Evolutionary conservation across 495 filamentous ascomycete genomes (phyloP).

Genomic region (Podospora comata): DNA sequence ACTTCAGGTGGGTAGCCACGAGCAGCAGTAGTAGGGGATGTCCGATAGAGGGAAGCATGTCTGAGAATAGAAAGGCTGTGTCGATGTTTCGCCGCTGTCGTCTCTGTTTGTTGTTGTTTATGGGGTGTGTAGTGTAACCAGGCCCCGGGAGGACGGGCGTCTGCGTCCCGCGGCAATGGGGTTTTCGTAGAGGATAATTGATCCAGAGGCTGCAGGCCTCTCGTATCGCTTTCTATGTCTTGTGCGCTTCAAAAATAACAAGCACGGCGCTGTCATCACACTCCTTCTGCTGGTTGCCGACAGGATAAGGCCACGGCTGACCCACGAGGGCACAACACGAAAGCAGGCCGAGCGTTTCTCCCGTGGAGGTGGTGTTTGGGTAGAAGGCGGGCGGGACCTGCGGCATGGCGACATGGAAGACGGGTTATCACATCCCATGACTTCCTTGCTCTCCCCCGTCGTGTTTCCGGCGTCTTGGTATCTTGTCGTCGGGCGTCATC

Average conservation of each 20-base stretch:
- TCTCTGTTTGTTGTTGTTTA: neutral
- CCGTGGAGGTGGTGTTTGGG: neutral
- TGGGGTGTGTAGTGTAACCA: neutral
- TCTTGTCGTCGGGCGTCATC: neutral
- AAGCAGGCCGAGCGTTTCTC: neutral
- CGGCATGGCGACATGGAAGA: neutral
- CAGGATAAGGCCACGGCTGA: neutral
- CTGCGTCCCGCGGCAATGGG: slow-evolving; percentile 1
- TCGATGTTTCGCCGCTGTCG: slow-evolving; percentile 2
- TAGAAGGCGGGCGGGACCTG: neutral
- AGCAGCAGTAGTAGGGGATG: neutral
- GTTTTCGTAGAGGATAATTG: neutral
- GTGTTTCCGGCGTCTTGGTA: neutral
- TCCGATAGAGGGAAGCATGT: neutral
- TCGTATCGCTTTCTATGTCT: neutral
- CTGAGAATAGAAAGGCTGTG: slow-evolving; percentile 3
- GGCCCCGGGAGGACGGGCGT: neutral
- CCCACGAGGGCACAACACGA: neutral
- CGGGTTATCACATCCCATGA: neutral
- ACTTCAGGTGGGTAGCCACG: neutral
- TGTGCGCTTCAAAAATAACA: neutral
- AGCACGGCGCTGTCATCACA: neutral
- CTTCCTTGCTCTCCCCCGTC: neutral
- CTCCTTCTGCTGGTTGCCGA: slow-evolving; percentile 6
- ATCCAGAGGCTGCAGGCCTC: neutral